Conservation (phyloP, 1,284 basidiomycete species). For the Ustilago xerochloae region DNA sequence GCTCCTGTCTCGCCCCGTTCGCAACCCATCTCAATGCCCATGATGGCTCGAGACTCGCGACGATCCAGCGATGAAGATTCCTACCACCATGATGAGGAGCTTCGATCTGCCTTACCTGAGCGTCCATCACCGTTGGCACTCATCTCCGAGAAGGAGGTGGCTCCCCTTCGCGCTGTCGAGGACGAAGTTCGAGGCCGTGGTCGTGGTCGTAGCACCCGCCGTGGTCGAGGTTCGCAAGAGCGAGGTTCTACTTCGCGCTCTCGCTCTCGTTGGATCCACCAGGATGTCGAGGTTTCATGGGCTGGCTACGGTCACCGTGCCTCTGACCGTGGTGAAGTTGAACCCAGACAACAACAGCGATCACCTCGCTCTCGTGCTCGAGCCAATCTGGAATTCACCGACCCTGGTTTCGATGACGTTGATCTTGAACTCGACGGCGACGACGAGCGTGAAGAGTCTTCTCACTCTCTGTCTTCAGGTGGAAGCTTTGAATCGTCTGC, state of each 20-base stretch:
- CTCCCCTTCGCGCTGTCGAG: not conserved
- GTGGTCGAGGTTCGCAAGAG: conserved; percentile 38
- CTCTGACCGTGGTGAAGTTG: conserved; percentile 26
- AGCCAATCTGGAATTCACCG: conserved; percentile 21
- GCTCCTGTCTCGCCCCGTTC: conserved; percentile 39
- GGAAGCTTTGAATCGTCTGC: conserved; percentile 24
- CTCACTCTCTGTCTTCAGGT: conserved; percentile 28
- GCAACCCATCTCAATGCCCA: conserved; percentile 41
- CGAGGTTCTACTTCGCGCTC: conserved; percentile 38
- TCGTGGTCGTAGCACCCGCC: conserved; percentile 31
- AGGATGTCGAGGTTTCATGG: conserved; percentile 47
- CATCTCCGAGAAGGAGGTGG: conserved; percentile 25
- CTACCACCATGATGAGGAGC: conserved; percentile 42
- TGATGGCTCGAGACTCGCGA: conserved; percentile 20
- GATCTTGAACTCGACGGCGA: conserved; percentile 58
- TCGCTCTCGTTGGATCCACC: conserved; percentile 24
- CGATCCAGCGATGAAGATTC: conserved; percentile 23
- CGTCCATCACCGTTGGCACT: conserved; percentile 35
- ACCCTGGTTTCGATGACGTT: conserved; percentile 56
- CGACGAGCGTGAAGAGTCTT: conserved; percentile 38
- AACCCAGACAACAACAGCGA: conserved; percentile 10
- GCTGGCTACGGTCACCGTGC: conserved; percentile 45
- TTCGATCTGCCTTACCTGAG: conserved; percentile 35
- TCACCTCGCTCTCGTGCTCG: conserved; percentile 12
- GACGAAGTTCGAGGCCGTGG: conserved; percentile 17